A percentile compares a stretch with the other conserved stretches of the same genome.
Conservation (phyloP, 495 filamentous ascomycete species). For the Neohortaea acidophila region DNA sequence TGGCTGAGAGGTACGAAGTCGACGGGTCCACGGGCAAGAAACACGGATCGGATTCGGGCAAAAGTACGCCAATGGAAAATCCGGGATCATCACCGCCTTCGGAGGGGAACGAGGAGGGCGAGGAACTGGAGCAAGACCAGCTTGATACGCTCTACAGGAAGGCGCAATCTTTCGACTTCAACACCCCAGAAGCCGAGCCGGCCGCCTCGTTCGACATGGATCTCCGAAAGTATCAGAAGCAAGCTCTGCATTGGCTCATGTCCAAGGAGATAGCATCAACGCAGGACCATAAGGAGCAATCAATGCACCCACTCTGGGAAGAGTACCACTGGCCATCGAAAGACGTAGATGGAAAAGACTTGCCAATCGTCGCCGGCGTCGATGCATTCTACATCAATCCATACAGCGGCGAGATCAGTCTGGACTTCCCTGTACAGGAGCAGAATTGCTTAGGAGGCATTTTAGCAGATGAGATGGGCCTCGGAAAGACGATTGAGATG, state of each 20-base stretch:
- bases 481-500: slow-evolving; percentile 98
- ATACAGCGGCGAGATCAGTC: slow-evolving; percentile 86
- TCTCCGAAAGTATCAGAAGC: slow-evolving; percentile 85
- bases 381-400: slow-evolving; percentile 84
- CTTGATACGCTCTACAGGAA: slow-evolving; percentile 89
- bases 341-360: slow-evolving; percentile 66
- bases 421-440: slow-evolving; percentile 82
- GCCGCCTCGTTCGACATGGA: slow-evolving; percentile 65
- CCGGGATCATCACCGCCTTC: slow-evolving; percentile 33
- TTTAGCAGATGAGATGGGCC: slow-evolving; percentile 63
- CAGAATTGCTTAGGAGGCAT: slow-evolving; percentile 91
- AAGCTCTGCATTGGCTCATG: slow-evolving; percentile 91
- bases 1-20: slow-evolving; percentile 63
- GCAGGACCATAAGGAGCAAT: slow-evolving; percentile 45
- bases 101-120: slow-evolving; percentile 60
- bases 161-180: slow-evolving; percentile 91
- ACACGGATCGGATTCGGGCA: slow-evolving; percentile 18
- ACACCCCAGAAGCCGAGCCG: slow-evolving; percentile 71
- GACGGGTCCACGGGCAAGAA: slow-evolving; percentile 32
- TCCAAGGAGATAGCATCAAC: slow-evolving; percentile 85
- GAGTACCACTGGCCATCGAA: slow-evolving; percentile 81
- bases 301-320: slow-evolving; percentile 97
- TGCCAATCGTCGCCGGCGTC: slow-evolving; percentile 48
- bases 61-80: slow-evolving; percentile 25
- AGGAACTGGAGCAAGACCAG: slow-evolving; percentile 89